These are phyloP conservation scores for Lachnellula hyalina DNA, from an alignment of 2,329 filamentous ascomycete genomes.

Conservation along the genomic window DNA sequence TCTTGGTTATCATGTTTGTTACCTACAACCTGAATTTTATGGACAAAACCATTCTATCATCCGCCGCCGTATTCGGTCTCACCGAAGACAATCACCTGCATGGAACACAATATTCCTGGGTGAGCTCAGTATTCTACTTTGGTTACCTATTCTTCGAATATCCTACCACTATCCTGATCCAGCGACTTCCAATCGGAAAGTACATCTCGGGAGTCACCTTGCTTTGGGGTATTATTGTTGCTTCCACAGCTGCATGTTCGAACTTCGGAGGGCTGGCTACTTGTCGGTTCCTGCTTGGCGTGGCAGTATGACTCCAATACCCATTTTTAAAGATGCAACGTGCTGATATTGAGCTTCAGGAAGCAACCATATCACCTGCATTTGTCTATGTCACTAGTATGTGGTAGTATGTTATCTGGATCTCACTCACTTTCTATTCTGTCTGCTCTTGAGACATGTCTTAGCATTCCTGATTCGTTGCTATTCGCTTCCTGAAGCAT, in stretches of 20 bases:
- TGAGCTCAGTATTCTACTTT: slow-evolving; percentile 45
- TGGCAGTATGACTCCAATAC: slow-evolving; percentile 34
- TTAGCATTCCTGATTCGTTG: no score
- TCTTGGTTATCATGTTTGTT: slow-evolving; percentile 51
- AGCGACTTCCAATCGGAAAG: slow-evolving; percentile 47
- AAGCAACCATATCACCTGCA: slow-evolving; percentile 48
- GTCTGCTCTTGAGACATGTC: no score
- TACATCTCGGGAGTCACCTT: slow-evolving; percentile 41
- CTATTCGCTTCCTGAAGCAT: no score
- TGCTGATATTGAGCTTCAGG: slow-evolving; percentile 20
- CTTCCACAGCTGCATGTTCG: slow-evolving; percentile 43
- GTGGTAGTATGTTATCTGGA: slow-evolving; percentile 12
- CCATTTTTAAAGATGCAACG: not conserved
- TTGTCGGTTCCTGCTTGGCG: slow-evolving; percentile 45
- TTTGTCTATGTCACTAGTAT: slow-evolving; percentile 48
- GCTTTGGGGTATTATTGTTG: slow-evolving; percentile 36
- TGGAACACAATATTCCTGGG: slow-evolving; percentile 44
- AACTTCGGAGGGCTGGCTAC: slow-evolving; percentile 45
- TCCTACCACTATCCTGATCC: slow-evolving; percentile 43
- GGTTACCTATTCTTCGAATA: slow-evolving; percentile 37
- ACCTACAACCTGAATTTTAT: slow-evolving; percentile 54
- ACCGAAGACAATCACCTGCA: slow-evolving; percentile 38
- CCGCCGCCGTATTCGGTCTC: slow-evolving; percentile 45
- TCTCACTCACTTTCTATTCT: slow-evolving; percentile 25
- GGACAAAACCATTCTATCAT: slow-evolving; percentile 32